Evolutionary conservation across 495 filamentous ascomycete genomes (phyloP), one percentile per base, ranked within the genome.

Genomic region (Penicillium bialowiezense): DNA sequence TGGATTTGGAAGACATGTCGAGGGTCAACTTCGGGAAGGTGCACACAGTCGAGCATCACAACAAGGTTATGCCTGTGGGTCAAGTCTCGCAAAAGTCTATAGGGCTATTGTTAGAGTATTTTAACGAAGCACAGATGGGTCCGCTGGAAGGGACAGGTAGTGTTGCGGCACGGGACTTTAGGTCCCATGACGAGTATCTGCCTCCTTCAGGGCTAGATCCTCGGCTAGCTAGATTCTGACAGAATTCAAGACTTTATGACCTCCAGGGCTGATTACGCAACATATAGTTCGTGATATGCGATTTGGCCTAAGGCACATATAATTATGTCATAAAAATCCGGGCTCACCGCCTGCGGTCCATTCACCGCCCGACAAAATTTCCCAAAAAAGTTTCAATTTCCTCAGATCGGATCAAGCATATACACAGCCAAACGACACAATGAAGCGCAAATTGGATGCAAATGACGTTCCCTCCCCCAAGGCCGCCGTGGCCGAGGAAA

Each of bases 371-470:
- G 58, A 50, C 54, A 62, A 66, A 63, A 68, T 71, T 71, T 71
- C 70, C 54, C 54, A 68, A 70, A 70, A 44, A 63, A 48, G 50
- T 63, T 56, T 56, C 55, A 37, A 49, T 51, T 50, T 64, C 41
- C 21, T 43, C 43, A 39, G 48, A 46, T 49, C 33, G 34, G 21
- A 49, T 29, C 29, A 38, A 45, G 46, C 23, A 55, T 24, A 41
- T 34, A 48, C 17, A 49, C 50, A 55, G 20, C 36, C 58, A 24
- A 55, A 40, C 7, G 29, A 55, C 52, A 60, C 44, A 29, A 86
- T 84, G 80, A 86, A 86, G 63, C 74, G 83, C 56, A 86, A 86
- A 65, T 67, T 85, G 26, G 78, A 86, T 59, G 74, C 76, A 19
- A 67, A 81, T 32, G 77, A 82, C 48, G 69, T 83, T 1, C 82